Evolutionary conservation across 176 grass and related monocot species (phyloP).

Genomic region (Hyparrhenia diplandra): DNA sequence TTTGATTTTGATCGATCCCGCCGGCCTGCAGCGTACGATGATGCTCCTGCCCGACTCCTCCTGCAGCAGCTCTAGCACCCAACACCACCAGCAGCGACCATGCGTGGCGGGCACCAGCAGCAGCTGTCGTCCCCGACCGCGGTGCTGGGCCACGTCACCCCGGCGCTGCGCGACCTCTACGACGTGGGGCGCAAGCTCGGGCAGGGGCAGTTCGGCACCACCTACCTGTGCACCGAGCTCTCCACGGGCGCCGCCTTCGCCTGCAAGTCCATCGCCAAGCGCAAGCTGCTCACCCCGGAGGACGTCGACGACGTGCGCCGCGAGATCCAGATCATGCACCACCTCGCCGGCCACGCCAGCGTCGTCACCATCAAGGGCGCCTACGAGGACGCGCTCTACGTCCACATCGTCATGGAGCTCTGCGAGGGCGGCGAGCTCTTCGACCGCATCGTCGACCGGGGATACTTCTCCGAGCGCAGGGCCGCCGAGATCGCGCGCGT

Average conservation of each 20-base stretch:
- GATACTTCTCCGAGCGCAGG: constrained; percentile 67
- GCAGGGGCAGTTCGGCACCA: constrained; percentile 76
- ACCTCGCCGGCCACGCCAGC: constrained; percentile 51
- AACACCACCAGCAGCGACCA: neutral
- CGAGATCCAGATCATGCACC: constrained; percentile 90
- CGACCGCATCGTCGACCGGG: constrained; percentile 57
- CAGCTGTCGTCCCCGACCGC: constrained; percentile 17
- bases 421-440: constrained; percentile 79
- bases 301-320: constrained; percentile 69
- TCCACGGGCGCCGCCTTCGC: constrained; percentile 27
- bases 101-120: neutral
- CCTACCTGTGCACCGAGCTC: constrained; percentile 62
- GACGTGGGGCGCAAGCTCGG: constrained; percentile 58
- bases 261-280: constrained; percentile 78
- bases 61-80: neutral
- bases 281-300: constrained; percentile 53
- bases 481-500: constrained; percentile 58
- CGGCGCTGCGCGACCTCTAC: constrained; percentile 58
- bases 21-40: neutral
- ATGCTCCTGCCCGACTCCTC: constrained; percentile 35
- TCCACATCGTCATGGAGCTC: constrained; percentile 90
- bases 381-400: constrained; percentile 62
- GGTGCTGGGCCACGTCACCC: constrained; percentile 54
- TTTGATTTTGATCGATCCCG: neutral
- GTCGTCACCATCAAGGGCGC: constrained; percentile 72